These are phyloP conservation scores for Gymnopilus junonius DNA, from an alignment of 768 basidiomycete genomes.

Conservation along the genomic window DNA sequence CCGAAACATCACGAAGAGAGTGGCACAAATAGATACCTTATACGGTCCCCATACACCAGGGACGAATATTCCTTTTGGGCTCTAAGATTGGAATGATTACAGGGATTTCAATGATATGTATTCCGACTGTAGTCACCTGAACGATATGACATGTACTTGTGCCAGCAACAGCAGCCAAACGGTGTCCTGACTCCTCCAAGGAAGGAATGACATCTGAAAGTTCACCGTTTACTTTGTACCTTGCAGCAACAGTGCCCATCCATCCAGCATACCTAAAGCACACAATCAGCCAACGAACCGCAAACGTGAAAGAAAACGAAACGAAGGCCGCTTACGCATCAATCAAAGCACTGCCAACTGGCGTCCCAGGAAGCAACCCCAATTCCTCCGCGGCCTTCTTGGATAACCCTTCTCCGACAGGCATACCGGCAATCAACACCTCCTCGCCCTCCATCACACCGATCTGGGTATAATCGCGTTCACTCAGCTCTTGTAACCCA, in stretches of 20 bases:
- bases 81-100: constrained; percentile 45
- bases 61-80: constrained; percentile 82
- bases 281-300: background rate
- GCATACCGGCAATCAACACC: constrained; percentile 82
- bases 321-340: constrained; percentile 70
- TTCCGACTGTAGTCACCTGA: constrained; percentile 50
- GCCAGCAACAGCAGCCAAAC: constrained; percentile 92
- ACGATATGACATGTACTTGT: constrained; percentile 97
- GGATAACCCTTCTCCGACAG: constrained; percentile 84
- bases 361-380: constrained; percentile 82
- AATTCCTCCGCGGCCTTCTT: constrained; percentile 81
- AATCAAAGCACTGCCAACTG: constrained; percentile 94
- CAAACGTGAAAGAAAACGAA: background rate
- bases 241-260: constrained; percentile 93
- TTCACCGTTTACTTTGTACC: constrained; percentile 56
- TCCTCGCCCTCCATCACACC: constrained; percentile 63
- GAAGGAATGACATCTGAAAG: constrained; percentile 57
- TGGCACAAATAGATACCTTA: constrained; percentile 44
- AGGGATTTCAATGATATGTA: background rate
- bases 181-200: constrained; percentile 76
- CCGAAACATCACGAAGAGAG: background rate
- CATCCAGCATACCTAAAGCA: constrained; percentile 84
- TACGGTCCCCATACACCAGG: constrained; percentile 94
- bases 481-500: constrained; percentile 73
- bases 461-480: constrained; percentile 73